A percentile compares a stretch with the other conserved stretches of the same genome.
phyloP scores from a whole-genome alignment of 2,329 filamentous ascomycete species.

The Fusarium begoniae region DNA sequence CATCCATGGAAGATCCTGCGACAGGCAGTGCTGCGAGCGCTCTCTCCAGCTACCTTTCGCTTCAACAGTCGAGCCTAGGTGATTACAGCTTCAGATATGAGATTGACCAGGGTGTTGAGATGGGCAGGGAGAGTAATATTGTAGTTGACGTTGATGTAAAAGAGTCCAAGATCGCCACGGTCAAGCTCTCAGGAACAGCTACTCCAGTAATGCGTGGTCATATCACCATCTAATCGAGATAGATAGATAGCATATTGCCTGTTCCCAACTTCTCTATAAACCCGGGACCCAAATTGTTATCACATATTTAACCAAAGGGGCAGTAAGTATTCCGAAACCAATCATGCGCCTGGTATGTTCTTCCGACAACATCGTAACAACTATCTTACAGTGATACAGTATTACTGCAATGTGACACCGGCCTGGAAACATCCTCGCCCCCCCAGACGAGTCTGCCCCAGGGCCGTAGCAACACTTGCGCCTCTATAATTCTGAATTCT shows the following conservation, averaged over 20 bases:
- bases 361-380: conserved; percentile 43
- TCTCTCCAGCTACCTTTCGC: conserved; percentile 63
- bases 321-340: conserved; percentile 26
- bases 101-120: conserved; percentile 73
- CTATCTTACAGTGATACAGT: conserved; percentile 52
- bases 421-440: conserved; percentile 23
- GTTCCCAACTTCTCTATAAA: not conserved
- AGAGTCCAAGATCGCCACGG: conserved; percentile 43
- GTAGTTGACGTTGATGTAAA: conserved; percentile 54
- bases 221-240: conserved; percentile 39
- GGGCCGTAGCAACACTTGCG: conserved; percentile 28
- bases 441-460: conserved; percentile 41
- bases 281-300: not conserved
- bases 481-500: conserved; percentile 43
- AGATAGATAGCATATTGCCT: not conserved
- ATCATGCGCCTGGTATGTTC: conserved; percentile 41
- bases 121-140: conserved; percentile 67
- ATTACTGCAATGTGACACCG: conserved; percentile 44
- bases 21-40: conserved; percentile 71
- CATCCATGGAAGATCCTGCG: conserved; percentile 65
- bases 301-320: not conserved
- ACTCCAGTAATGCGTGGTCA: conserved; percentile 49
- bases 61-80: conserved; percentile 49
- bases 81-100: conserved; percentile 53
- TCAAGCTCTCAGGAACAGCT: conserved; percentile 49